Conservation (phyloP, 345 rosid genomes). For the Lepidium aucheri region DNA sequence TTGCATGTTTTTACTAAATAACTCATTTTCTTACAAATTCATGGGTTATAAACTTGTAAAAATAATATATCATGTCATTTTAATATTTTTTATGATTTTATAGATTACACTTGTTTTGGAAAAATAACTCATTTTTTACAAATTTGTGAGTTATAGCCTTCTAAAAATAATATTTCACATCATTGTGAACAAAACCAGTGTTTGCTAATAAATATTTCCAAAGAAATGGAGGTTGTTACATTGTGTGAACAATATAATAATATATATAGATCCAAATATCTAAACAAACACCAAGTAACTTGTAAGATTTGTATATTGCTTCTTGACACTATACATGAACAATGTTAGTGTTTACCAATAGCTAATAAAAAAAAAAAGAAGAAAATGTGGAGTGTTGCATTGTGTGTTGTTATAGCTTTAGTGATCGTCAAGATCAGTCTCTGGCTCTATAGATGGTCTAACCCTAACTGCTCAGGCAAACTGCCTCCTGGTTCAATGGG, state of each 20-base stretch:
- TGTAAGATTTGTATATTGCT: background rate
- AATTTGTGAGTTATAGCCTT: no score
- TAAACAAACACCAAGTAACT: background rate
- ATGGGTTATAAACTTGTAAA: no score
- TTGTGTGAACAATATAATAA: no score
- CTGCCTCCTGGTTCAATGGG: conserved; percentile 31
- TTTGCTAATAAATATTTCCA: background rate
- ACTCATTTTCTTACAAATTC: no score
- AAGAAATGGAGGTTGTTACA: background rate
- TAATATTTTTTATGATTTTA: no score
- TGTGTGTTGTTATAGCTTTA: background rate
- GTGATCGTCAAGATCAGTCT: conserved; percentile 2
- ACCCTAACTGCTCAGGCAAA: conserved; percentile 26
- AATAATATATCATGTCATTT: no score
- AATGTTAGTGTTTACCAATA: background rate
- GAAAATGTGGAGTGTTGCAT: background rate
- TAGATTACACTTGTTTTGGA: no score
- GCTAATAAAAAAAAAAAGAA: background rate
- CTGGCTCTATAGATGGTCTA: conserved; percentile 24
- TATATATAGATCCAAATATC: background rate
- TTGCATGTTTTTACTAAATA: no score
- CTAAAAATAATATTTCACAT: no score
- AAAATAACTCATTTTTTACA: no score
- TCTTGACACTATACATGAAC: background rate
- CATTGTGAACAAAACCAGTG: background rate